Percentiles rank a stretch among this genome's conserved stretches.
phyloP scores from a whole-genome alignment of 1,139 yeast genomes.

The Sugiyamaella paludigena region DNA sequence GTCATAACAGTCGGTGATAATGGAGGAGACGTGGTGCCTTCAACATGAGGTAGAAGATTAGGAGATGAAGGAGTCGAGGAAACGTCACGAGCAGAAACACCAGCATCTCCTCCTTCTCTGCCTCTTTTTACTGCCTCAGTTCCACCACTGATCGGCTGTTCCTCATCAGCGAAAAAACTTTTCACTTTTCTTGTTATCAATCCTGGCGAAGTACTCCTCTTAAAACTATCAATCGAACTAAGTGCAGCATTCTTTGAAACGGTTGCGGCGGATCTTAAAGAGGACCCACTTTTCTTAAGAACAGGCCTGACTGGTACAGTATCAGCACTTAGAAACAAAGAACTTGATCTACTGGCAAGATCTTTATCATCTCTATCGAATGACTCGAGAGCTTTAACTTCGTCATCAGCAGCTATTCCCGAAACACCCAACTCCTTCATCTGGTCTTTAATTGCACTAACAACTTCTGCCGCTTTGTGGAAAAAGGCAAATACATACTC shows the following conservation, averaged over 20 bases:
- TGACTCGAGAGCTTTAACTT: not conserved
- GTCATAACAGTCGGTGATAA: too few relatives aligned
- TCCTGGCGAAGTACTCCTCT: slow-evolving; percentile 4
- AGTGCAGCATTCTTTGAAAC: not conserved
- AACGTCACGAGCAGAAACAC: too few relatives aligned
- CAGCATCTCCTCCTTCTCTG: too few relatives aligned
- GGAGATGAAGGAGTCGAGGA: too few relatives aligned
- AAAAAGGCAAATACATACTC: slow-evolving; percentile 71
- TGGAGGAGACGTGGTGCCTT: too few relatives aligned
- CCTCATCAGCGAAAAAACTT: slow-evolving; percentile 2
- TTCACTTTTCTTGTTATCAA: slow-evolving; percentile 4
- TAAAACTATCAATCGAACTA: slow-evolving; percentile 1
- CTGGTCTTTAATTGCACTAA: slow-evolving; percentile 18
- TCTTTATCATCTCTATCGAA: slow-evolving; percentile 6
- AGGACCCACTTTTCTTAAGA: not conserved
- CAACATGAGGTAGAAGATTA: too few relatives aligned
- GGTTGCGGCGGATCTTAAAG: not conserved
- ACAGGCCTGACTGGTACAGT: not conserved
- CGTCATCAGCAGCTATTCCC: slow-evolving; percentile 14
- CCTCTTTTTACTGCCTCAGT: too few relatives aligned
- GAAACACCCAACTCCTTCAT: slow-evolving; percentile 24
- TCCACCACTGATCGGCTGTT: not conserved
- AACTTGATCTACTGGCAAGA: slow-evolving; percentile 5
- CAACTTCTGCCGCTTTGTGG: slow-evolving; percentile 22
- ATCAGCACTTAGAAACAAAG: not conserved